Evolutionary conservation across 2,329 filamentous ascomycete genomes (phyloP).

Genomic region (Tolypocladium ophioglossoides): DNA sequence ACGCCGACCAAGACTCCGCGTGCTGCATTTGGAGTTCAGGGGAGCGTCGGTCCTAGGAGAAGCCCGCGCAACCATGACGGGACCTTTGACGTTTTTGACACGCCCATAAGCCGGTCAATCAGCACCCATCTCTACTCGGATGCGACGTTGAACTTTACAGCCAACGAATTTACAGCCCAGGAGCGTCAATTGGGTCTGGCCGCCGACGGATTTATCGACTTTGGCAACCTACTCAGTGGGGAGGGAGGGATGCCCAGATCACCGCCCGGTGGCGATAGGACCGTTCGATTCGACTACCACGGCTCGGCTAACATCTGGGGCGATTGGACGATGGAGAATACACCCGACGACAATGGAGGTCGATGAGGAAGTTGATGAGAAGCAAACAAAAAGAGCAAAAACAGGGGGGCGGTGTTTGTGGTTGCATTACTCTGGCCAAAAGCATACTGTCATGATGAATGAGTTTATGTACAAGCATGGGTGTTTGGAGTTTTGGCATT

Average conservation of each 20-base stretch:
- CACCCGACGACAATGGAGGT: neutral
- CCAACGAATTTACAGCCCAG: neutral
- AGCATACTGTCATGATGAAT: neutral
- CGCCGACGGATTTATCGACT: conserved; percentile 29
- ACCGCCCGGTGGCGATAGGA: conserved; percentile 23
- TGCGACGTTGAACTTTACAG: conserved; percentile 33
- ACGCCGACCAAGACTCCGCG: conserved; percentile 39
- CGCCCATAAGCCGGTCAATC: conserved; percentile 53
- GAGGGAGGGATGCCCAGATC: conserved; percentile 38
- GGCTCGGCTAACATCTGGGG: conserved; percentile 16
- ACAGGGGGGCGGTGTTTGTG: neutral
- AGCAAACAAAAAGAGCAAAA: neutral
- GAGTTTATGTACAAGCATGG: neutral
- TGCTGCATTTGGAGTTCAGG: conserved; percentile 11
- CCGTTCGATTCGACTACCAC: conserved; percentile 19
- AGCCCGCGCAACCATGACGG: conserved; percentile 30
- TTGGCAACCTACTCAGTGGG: conserved; percentile 35
- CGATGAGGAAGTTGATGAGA: neutral
- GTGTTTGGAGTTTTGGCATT: neutral
- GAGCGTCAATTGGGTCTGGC: conserved; percentile 6
- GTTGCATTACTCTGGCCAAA: neutral
- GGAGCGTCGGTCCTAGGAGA: conserved; percentile 27
- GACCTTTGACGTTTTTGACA: conserved; percentile 32
- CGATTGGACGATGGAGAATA: conserved; percentile 16
- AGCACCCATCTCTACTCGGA: conserved; percentile 50